Percentiles rank a stretch among this genome's conserved stretches.
Conservation (phyloP, 768 basidiomycete species). For the Leccinum subgranulosum region DNA sequence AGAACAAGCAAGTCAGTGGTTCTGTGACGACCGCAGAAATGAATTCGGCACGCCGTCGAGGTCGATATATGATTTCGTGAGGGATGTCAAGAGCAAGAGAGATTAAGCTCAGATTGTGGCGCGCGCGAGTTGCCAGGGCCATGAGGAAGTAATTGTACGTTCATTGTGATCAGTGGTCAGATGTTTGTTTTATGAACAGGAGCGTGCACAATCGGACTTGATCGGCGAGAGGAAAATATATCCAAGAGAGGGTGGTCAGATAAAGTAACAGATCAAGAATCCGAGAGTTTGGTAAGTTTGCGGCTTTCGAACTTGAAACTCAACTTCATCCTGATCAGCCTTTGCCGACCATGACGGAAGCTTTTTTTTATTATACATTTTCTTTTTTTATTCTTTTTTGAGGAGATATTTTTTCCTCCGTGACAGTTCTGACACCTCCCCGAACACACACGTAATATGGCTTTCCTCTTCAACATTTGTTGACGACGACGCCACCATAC, state of each 20-base stretch:
- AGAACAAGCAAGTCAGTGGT: neutral
- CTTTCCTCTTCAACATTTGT: neutral
- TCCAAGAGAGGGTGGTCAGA: conserved; percentile 19
- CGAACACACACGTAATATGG: conserved; percentile 25
- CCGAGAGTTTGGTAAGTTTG: conserved; percentile 28
- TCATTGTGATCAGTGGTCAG: conserved; percentile 17
- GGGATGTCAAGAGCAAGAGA: neutral
- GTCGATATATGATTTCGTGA: conserved; percentile 2
- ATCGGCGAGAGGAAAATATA: conserved; percentile 33
- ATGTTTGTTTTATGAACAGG: conserved; percentile 7
- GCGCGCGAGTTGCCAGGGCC: conserved; percentile 15
- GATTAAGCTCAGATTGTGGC: conserved; percentile 8
- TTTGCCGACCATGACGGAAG: conserved; percentile 31
- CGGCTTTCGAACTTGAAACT: conserved; percentile 32
- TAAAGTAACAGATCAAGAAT: conserved; percentile 31
- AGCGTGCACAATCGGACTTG: conserved; percentile 30
- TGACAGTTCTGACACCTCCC: conserved; percentile 14
- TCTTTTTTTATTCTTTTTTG: neutral
- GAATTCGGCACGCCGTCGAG: conserved; percentile 4
- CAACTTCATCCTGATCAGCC: conserved; percentile 27
- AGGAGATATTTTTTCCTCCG: conserved; percentile 24
- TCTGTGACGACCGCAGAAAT: conserved; percentile 1
- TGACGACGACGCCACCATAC: conserved; percentile 4
- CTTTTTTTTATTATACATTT: conserved; percentile 5
- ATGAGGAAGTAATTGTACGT: conserved; percentile 8